Conservation (phyloP, 257 asterid genomes). For the Hygrophila difformis region DNA sequence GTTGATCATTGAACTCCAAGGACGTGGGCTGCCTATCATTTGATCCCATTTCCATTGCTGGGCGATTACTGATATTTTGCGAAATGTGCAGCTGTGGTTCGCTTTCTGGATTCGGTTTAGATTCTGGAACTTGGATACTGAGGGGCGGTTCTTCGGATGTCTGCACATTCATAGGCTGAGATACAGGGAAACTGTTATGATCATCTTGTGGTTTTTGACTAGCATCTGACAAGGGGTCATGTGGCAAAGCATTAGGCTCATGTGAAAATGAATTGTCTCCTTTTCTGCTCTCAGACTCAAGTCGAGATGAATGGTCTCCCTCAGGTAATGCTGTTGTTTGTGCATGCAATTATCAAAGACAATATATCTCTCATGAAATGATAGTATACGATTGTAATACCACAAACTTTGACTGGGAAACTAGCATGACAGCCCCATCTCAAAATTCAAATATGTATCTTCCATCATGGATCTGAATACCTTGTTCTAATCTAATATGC, state of each 20-base stretch:
- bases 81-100: slow-evolving; percentile 37
- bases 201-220: slow-evolving; percentile 26
- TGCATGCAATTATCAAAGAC: too few species aligned
- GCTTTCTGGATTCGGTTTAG: slow-evolving; percentile 31
- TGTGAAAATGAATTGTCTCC: slow-evolving; percentile 28
- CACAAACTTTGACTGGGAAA: too few species aligned
- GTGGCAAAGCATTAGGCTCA: slow-evolving; percentile 24
- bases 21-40: slow-evolving; percentile 32
- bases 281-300: slow-evolving; percentile 34
- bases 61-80: slow-evolving; percentile 36
- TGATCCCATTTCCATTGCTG: slow-evolving; percentile 27
- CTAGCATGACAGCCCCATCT: too few species aligned
- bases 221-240: slow-evolving; percentile 25
- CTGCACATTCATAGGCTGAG: slow-evolving; percentile 33
- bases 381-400: too few species aligned
- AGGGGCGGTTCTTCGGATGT: slow-evolving; percentile 35
- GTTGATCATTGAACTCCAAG: slow-evolving; percentile 37
- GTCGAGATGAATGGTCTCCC: slow-evolving; percentile 16
- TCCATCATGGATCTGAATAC: too few species aligned
- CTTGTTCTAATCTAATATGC: too few species aligned
- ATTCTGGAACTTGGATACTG: slow-evolving; percentile 27
- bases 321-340: too few species aligned
- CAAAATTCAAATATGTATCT: too few species aligned
- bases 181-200: slow-evolving; percentile 24
- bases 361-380: too few species aligned